Conservation (phyloP, 805 yeast genomes). For the Sugiyamaella boreocaroliniensis region DNA sequence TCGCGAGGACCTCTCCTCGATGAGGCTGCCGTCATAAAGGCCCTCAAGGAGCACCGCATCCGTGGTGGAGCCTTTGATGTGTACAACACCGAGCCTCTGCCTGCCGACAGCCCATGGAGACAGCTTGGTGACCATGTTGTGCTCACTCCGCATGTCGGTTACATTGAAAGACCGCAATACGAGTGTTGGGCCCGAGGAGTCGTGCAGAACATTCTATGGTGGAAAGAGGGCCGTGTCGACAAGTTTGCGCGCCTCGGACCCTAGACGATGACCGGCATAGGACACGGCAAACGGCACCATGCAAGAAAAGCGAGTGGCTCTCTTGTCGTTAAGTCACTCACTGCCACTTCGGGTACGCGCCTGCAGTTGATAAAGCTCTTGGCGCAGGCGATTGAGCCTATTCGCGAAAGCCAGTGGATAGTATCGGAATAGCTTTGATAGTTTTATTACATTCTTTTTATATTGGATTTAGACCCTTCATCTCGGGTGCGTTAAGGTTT, state of each 20-base stretch:
- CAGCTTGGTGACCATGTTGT: constrained; percentile 13
- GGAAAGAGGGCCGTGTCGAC: constrained; percentile 3
- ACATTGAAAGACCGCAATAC: constrained; percentile 14
- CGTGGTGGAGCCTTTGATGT: constrained; percentile 24
- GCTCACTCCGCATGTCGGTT: constrained; percentile 21
- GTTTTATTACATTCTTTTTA: too few relatives aligned
- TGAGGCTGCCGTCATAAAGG: constrained; percentile 16
- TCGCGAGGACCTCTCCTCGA: constrained; percentile 22
- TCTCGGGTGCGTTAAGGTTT: too few relatives aligned
- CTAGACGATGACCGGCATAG: neutral
- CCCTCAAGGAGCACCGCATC: constrained; percentile 12
- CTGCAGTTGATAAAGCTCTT: too few relatives aligned
- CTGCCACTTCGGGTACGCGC: too few relatives aligned
- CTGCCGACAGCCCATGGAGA: constrained; percentile 15
- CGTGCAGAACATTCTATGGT: constrained; percentile 11
- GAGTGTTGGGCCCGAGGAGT: constrained; percentile 10
- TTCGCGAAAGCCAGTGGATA: too few relatives aligned
- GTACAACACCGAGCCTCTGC: constrained; percentile 20
- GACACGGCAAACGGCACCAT: neutral
- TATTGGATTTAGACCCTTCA: too few relatives aligned
- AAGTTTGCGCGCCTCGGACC: constrained; percentile 1
- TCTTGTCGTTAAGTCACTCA: too few relatives aligned
- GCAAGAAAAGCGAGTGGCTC: too few relatives aligned
- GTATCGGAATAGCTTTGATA: too few relatives aligned
- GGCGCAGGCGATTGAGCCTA: too few relatives aligned